Evolutionary conservation across 2,329 filamentous ascomycete species (phyloP).

Genomic region (Metarhizium anisopliae): DNA sequence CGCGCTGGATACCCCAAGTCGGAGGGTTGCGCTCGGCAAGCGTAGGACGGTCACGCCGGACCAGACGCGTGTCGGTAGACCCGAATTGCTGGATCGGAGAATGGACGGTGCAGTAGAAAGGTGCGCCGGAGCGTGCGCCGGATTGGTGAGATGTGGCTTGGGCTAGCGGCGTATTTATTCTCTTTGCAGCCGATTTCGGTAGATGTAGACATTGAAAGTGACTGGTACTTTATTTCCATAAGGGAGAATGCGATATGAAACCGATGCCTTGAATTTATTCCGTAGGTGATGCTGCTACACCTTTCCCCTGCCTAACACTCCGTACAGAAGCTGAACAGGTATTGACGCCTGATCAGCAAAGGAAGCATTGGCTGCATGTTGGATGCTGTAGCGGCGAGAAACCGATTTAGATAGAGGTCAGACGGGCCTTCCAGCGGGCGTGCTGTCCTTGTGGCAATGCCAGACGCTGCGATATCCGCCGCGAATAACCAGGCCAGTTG

Average conservation of each 20-base stretch:
- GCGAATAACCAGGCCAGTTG: too few relatives aligned
- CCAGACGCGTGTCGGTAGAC: neutral
- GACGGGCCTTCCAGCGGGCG: too few relatives aligned
- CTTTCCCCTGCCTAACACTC: too few relatives aligned
- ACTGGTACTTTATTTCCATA: neutral
- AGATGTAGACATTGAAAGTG: neutral
- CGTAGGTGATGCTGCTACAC: neutral
- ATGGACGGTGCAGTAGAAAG: neutral
- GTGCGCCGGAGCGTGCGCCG: neutral
- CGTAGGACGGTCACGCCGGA: neutral
- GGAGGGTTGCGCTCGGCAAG: too few relatives aligned
- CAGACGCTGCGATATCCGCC: too few relatives aligned
- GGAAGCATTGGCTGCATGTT: too few relatives aligned
- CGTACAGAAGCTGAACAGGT: too few relatives aligned
- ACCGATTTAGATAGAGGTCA: too few relatives aligned
- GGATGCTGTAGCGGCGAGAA: too few relatives aligned
- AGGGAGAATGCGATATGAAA: neutral
- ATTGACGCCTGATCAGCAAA: too few relatives aligned
- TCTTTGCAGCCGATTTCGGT: neutral
- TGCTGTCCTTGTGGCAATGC: too few relatives aligned
- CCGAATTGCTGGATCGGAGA: neutral
- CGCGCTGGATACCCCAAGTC: too few relatives aligned
- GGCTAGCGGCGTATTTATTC: neutral
- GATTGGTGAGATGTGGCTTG: neutral
- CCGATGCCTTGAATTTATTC: neutral